A percentile compares a stretch with the other conserved stretches of the same genome.
Conservation (phyloP, 2,329 filamentous ascomycete species). For the Colletotrichum chlorophyti region DNA sequence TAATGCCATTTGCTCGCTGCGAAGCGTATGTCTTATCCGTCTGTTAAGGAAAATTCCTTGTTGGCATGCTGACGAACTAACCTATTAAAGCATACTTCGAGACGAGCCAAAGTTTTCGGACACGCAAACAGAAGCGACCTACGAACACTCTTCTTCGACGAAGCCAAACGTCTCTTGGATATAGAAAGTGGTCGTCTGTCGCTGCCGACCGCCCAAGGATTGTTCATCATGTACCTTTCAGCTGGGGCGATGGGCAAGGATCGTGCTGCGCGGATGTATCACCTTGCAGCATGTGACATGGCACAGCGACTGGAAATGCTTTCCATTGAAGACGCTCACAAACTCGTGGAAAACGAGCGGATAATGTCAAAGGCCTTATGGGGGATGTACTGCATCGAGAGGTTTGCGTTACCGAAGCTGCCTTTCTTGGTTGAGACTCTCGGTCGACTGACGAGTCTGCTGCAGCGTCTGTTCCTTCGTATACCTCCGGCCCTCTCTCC, state of each 20-base stretch:
- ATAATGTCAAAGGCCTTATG: conserved; percentile 28
- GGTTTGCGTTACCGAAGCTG: conserved; percentile 7
- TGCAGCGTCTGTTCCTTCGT: background rate
- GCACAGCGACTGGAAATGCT: conserved; percentile 10
- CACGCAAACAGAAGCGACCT: conserved; percentile 27
- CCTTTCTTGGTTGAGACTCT: background rate
- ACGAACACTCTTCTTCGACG: conserved; percentile 30
- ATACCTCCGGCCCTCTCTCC: background rate
- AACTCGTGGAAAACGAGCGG: background rate
- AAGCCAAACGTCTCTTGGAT: conserved; percentile 34
- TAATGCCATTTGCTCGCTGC: background rate
- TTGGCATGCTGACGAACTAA: background rate
- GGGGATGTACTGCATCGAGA: conserved; percentile 32
- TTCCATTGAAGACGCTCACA: background rate
- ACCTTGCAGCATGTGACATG: conserved; percentile 32
- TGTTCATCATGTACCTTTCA: conserved; percentile 31
- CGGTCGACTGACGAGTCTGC: background rate
- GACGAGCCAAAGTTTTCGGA: conserved; percentile 29
- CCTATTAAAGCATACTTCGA: conserved; percentile 29
- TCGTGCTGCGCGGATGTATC: conserved; percentile 29
- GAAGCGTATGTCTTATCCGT: background rate
- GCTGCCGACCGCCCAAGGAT: conserved; percentile 32
- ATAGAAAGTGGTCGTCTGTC: conserved; percentile 30
- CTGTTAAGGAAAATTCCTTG: background rate
- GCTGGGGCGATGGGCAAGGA: conserved; percentile 28